A percentile compares a stretch with the other conserved stretches of the same genome.
phyloP scores from a whole-genome alignment of 495 filamentous ascomycete genomes.

The Annulohypoxylon nitens region DNA sequence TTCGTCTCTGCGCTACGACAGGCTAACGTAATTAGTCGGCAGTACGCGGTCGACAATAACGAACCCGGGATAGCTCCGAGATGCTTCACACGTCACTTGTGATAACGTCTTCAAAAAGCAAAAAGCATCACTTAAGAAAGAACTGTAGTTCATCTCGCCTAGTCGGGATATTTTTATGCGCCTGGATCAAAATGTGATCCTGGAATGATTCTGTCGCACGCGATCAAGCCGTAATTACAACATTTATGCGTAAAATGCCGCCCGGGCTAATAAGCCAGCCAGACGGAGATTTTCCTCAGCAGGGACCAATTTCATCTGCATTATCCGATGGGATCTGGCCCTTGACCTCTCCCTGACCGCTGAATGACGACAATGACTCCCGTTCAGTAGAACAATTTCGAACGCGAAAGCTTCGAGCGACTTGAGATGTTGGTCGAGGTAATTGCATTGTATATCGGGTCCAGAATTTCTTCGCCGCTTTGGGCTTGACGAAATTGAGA shows the following conservation, averaged over 20 bases:
- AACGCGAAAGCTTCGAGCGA: not conserved
- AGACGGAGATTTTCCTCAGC: slow-evolving; percentile 51
- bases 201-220: slow-evolving; percentile 45
- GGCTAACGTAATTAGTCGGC: slow-evolving; percentile 37
- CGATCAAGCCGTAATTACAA: slow-evolving; percentile 50
- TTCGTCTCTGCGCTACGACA: slow-evolving; percentile 34
- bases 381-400: not conserved
- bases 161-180: slow-evolving; percentile 50
- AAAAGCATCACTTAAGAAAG: slow-evolving; percentile 25
- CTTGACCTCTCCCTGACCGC: slow-evolving; percentile 38
- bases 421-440: slow-evolving; percentile 8
- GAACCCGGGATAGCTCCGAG: slow-evolving; percentile 41
- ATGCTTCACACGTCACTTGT: slow-evolving; percentile 33
- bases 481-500: slow-evolving; percentile 33
- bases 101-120: slow-evolving; percentile 26
- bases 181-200: slow-evolving; percentile 48
- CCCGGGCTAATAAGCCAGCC: slow-evolving; percentile 46
- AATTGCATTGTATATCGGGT: slow-evolving; percentile 7
- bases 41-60: slow-evolving; percentile 28
- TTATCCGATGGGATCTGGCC: slow-evolving; percentile 41
- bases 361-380: slow-evolving; percentile 19
- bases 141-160: slow-evolving; percentile 46
- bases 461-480: slow-evolving; percentile 15
- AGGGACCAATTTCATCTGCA: slow-evolving; percentile 47
- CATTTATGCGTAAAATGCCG: slow-evolving; percentile 52